A percentile compares a stretch with the other conserved stretches of the same genome.
phyloP scores from a whole-genome alignment of 2,329 filamentous ascomycete genomes.

The Stylonectria norvegica region DNA sequence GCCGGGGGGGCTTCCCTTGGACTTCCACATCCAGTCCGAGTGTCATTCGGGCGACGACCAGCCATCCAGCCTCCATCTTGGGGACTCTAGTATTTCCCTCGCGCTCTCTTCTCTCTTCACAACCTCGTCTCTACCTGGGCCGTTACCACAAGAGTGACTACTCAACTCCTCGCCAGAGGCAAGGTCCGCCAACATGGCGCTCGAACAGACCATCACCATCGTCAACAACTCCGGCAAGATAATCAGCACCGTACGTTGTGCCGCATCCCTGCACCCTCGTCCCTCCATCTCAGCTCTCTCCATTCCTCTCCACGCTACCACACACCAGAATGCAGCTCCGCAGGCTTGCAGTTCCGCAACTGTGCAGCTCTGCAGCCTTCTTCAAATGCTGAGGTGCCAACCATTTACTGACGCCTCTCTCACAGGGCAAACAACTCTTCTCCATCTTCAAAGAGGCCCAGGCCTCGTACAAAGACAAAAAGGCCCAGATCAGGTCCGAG shows the following conservation, averaged over 20 bases:
- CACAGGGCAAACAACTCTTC: slow-evolving; percentile 82
- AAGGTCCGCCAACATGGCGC: slow-evolving; percentile 34
- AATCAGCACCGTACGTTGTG: slow-evolving; percentile 71
- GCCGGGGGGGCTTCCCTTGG: neutral
- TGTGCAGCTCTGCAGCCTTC: too few relatives aligned
- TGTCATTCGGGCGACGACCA: neutral
- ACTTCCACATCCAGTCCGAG: neutral
- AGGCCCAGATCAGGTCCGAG: slow-evolving; percentile 73
- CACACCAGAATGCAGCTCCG: too few relatives aligned
- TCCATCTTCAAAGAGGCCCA: slow-evolving; percentile 91
- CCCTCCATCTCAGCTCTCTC: too few relatives aligned
- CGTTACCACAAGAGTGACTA: neutral
- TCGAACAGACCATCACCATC: slow-evolving; percentile 75
- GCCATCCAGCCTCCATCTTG: too few relatives aligned
- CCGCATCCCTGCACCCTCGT: neutral
- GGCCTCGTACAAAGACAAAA: slow-evolving; percentile 81
- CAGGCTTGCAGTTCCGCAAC: too few relatives aligned
- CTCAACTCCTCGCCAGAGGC: neutral
- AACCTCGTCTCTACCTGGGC: neutral
- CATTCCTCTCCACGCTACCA: too few relatives aligned
- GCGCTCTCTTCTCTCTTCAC: neutral
- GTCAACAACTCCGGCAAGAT: slow-evolving; percentile 90
- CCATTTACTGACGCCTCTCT: slow-evolving; percentile 14
- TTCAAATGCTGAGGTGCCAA: too few relatives aligned
- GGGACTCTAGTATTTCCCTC: too few relatives aligned